Evolutionary conservation across 148 eudicot species (phyloP), one percentile per base, ranked within the genome.

Genomic region (Arbutus unedo): DNA sequence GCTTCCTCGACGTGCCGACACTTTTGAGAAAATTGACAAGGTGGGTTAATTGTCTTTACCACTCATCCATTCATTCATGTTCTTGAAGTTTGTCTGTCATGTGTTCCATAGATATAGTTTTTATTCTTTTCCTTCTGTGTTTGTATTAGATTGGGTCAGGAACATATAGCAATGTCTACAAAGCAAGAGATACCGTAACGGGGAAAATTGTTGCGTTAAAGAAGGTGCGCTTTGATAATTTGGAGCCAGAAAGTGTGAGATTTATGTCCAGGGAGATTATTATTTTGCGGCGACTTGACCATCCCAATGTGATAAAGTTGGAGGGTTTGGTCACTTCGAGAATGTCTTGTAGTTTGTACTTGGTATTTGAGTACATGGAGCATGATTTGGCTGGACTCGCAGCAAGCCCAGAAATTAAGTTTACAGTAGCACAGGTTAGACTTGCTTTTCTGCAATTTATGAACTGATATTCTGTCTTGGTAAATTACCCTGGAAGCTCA

Each of bases 331-430:
- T 95, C 67, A 95, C 98, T 55, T 95, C 98, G 79, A 91, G 98
- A 82, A 95, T 95, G 98, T 92, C 97, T 14, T 93, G 97, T 89
- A 95, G 98, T 88, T 92, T 95, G 85, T 95, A 95, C 82, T 88
- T 95, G 76, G 97, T 95, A 56, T 92, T 95, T 81, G 97, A 95
- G 85, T 95, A 92, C 84, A 95, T 95, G 98, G 98, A 91, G 78
- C 98, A 95, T 88, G 98, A 95, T 84, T 86, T 95, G 82, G 97
- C 98, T 82, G 98, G 98, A 76, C 97, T 95, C 82, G 95, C 97
- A 83, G 97, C 98, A 10, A 95, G 94, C 86, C 95, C 98, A 25
- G 91, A 87, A 3, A 91, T 95, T 62, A 95, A 93, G 89, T 95
- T 95, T 78, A 92, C 98, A 1, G 95, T 90, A 81, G 78, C 97